Conservation (phyloP, 1,139 yeast species). For the Blastobotrys malaysiensis region DNA sequence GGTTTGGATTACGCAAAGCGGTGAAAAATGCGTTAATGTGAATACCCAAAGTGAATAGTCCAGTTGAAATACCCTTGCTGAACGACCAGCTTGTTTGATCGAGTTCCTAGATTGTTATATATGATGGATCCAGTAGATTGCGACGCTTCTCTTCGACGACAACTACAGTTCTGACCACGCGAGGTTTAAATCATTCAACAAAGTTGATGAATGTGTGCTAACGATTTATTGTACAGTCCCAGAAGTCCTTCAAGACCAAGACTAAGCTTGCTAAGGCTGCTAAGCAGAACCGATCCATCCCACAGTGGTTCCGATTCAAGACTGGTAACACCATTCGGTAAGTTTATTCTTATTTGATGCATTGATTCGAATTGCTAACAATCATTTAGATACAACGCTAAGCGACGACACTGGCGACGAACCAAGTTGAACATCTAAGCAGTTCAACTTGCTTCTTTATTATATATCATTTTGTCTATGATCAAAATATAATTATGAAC, state of each 20-base stretch:
- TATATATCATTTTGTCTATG: constrained; percentile 3
- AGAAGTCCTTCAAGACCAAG: constrained; percentile 97
- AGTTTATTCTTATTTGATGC: constrained; percentile 5
- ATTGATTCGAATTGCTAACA: constrained; percentile 7
- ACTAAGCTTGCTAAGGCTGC: constrained; percentile 99
- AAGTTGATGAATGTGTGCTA: not conserved
- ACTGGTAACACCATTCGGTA: constrained; percentile 89
- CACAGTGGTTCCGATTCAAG: constrained; percentile 99
- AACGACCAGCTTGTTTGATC: too few relatives aligned
- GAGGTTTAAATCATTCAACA: not conserved
- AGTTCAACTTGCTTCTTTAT: constrained; percentile 21
- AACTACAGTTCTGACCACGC: not conserved
- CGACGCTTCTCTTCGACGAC: not conserved
- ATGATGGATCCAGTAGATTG: too few relatives aligned
- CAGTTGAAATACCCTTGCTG: not conserved
- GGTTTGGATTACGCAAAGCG: too few relatives aligned
- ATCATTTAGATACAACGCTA: constrained; percentile 79
- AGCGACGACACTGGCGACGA: constrained; percentile 99
- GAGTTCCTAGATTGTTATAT: too few relatives aligned
- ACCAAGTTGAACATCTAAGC: constrained; percentile 94
- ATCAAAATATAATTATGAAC: constrained; percentile 1
- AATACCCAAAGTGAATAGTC: not conserved
- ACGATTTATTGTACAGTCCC: constrained; percentile 45
- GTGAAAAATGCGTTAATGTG: not conserved
- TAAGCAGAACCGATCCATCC: constrained; percentile 99